Evolutionary conservation across 441 rosid genomes (phyloP), one percentile per base, ranked within the genome.

Genomic region (Erodium trifolium): DNA sequence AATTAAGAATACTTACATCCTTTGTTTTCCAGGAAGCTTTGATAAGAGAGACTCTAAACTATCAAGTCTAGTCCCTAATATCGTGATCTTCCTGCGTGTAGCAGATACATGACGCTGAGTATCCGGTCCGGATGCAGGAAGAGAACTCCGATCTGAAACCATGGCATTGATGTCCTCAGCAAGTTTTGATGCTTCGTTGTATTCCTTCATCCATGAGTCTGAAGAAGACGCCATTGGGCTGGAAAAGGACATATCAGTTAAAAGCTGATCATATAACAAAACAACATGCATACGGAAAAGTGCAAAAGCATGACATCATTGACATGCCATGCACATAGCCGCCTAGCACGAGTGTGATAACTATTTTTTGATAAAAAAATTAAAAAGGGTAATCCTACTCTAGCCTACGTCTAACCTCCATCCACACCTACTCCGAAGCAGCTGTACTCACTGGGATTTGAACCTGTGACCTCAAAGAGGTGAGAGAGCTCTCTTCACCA

Each of bases 131-230:
- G 96, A 75, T 10, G 82, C 59, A 7, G 85, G 79, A 17, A 84
- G 67, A 0, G 82, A 75, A 71, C 59, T 82, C 68, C 88, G 76
- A 51, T 88, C 97, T 0, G 87, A 80, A 73, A 91, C 86, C 98
- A 91, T 93, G 68, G 86, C 91, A 78, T 73, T 83, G 59, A 93
- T 88, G 66, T 91, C 98, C 72, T 91, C 98, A 0, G 89, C 81
- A 78, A 93, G 84, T 75, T 85, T 91, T 12, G 81, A 71, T 12
- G 93, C 93, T 78, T 88, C 97, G 69, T 87, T 85, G 69, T 85
- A 87, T 71, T 88, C 96, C 82, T 83, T 92, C 86, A 90, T 72
- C 97, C 98, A 92, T 51, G 95, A 70, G 71, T 92, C 98, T 10
- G 82, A 76, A 1, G 93, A 82, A 82, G 92, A 81, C 4, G 85